Evolutionary conservation across 345 rosid species (phyloP).

Genomic region (Turnera subulata): DNA sequence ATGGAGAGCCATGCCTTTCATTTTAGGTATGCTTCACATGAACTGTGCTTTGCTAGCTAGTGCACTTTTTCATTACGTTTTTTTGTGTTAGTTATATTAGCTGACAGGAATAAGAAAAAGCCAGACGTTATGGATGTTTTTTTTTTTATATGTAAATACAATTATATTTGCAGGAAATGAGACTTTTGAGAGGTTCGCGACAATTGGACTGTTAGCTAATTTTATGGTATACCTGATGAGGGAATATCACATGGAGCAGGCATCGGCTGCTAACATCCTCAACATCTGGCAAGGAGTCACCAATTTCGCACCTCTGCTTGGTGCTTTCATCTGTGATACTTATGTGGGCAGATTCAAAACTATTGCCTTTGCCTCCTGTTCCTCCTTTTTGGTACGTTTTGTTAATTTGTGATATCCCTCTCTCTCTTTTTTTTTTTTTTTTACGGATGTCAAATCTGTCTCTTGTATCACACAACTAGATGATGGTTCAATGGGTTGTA

Average conservation of each 20-base stretch:
- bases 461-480: no score
- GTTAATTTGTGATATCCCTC: not conserved
- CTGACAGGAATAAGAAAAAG: no score
- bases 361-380: constrained; percentile 22
- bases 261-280: constrained; percentile 25
- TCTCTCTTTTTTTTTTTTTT: not conserved
- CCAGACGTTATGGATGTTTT: no score
- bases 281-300: constrained; percentile 34
- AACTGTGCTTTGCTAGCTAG: not conserved
- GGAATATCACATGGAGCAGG: constrained; percentile 37
- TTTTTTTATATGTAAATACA: not conserved
- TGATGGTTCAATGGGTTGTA: no score
- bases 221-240: constrained; percentile 32
- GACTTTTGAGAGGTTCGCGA: constrained; percentile 47
- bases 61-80: no score
- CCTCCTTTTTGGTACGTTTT: constrained; percentile 47
- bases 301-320: constrained; percentile 35
- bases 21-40: constrained; percentile 44
- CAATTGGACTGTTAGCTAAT: constrained; percentile 33
- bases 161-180: constrained; percentile 34
- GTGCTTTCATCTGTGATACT: constrained; percentile 33
- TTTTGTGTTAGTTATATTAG: not conserved
- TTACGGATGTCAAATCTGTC: not conserved
- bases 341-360: constrained; percentile 22
- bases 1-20: constrained; percentile 81